phyloP scores from a whole-genome alignment of 495 filamentous ascomycete species.

The Daldinia decipiens region DNA sequence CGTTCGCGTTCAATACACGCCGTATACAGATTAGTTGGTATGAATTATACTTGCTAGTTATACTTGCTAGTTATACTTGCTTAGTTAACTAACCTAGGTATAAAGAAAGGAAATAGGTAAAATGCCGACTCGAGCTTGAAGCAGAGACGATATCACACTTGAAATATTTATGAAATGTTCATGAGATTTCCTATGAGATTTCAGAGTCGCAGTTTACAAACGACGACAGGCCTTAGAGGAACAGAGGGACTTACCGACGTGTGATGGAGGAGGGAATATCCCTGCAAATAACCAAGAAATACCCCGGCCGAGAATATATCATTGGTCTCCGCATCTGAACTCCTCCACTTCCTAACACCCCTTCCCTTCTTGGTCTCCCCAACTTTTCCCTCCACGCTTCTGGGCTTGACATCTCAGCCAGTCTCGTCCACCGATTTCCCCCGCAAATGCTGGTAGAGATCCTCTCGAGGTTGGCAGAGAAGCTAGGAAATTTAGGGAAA shows the following conservation, averaged over 20 bases:
- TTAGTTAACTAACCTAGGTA: no score
- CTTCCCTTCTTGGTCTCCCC: conserved; percentile 24
- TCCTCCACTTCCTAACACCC: conserved; percentile 12
- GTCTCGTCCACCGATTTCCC: conserved; percentile 29
- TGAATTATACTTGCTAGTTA: conserved; percentile 1
- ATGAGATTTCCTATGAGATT: neutral
- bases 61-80: no score
- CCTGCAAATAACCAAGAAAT: neutral
- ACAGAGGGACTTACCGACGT: no score
- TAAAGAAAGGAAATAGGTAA: neutral
- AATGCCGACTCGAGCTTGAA: neutral
- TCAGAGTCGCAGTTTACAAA: neutral
- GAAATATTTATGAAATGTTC: neutral
- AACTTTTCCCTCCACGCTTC: conserved; percentile 30
- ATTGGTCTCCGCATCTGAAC: conserved; percentile 42
- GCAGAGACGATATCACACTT: neutral
- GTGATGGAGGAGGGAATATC: neutral
- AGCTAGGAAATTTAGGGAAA: conserved; percentile 11
- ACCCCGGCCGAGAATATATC: conserved; percentile 10
- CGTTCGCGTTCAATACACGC: neutral
- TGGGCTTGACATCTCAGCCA: neutral
- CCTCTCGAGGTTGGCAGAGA: neutral
- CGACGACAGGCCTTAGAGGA: neutral
- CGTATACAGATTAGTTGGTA: neutral
- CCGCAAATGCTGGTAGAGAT: conserved; percentile 31